Evolutionary conservation across 768 basidiomycete genomes (phyloP), one percentile per base, ranked within the genome.

Genomic region (Lanmaoa pseudosensibilis): DNA sequence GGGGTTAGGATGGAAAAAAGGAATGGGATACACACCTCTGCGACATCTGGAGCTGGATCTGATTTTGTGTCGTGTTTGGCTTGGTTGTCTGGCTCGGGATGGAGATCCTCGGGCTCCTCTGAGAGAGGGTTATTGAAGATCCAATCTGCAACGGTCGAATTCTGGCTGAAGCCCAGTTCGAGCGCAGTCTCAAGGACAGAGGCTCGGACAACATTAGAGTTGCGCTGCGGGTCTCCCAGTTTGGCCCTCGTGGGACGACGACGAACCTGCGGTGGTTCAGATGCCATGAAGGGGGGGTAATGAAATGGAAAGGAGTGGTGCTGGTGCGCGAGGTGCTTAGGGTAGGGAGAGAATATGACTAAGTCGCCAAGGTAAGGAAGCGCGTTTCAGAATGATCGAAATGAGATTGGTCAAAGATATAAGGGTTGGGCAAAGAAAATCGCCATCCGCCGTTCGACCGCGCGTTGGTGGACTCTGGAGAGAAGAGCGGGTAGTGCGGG

Each of bases 101-200:
- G 77, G 2, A 32, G 4, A 50, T 77, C 77, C 49, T 85, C 85
- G 16, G 83, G 81, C 54, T 84, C 86, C 57, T 81, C 85, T 40
- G 76, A 74, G 27, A 82, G 61, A 1, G 83, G 72, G 45, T 85
- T 83, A 55, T 81, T 84, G 69, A 89, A 89, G 66, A 90, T 87
- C 84, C 88, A 88, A 57, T 85, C 75, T 6, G 86, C 80, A 19
- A 90, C 82, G 27, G 82, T 77, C 18, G 78, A 75, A 58, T 81
- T 87, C 34, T 72, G 78, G 33, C 80, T 80, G 19, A 90, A 66
- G 4, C 88, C 88, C 13, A 90, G 79, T 66, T 87, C 75, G 38
- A 90, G 76, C 8, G 88, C 88, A 8, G 79, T 85, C 64, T 90
- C 87, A 39, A 90, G 80, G 23, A 90, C 87, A 16, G 87, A 89